Conservation (phyloP, 73 alveolate genomes). For the Durusdinium trenchii region DNA sequence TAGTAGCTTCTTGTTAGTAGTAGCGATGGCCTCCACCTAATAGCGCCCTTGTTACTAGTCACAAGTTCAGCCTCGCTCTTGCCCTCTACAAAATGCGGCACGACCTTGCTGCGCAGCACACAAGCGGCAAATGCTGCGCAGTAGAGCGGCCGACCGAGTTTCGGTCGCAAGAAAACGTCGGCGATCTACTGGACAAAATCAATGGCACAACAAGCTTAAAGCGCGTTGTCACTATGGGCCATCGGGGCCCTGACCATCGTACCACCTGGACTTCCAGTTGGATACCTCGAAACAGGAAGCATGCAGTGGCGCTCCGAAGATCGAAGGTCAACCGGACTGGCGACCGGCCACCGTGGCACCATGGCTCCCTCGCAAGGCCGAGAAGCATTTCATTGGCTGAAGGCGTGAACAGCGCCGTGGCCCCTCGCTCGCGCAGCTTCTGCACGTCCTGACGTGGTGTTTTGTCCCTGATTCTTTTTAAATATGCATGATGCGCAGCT, state of each 20-base stretch:
- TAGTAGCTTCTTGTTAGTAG: neutral
- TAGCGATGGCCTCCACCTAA: neutral
- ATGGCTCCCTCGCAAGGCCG: neutral
- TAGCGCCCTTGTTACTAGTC: neutral
- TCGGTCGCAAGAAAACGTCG: too few relatives aligned
- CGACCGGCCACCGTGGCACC: neutral
- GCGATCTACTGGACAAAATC: too few relatives aligned
- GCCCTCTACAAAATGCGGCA: slow-evolving; percentile 87
- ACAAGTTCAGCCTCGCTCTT: slow-evolving; percentile 48
- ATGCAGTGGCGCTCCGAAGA: neutral
- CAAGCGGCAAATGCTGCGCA: neutral
- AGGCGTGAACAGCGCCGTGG: slow-evolving; percentile 92
- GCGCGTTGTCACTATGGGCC: too few relatives aligned
- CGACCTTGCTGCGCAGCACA: neutral
- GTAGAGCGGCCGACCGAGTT: too few relatives aligned
- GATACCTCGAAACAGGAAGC: slow-evolving; percentile 43
- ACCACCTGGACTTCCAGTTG: slow-evolving; percentile 75
- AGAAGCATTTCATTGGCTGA: slow-evolving; percentile 36
- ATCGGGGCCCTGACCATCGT: slow-evolving; percentile 39
- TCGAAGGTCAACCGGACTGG: neutral
- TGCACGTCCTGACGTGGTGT: slow-evolving; percentile 50
- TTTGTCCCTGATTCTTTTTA: neutral
- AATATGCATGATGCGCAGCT: too few relatives aligned
- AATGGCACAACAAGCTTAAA: too few relatives aligned
- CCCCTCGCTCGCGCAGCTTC: slow-evolving; percentile 89